Evolutionary conservation across 352 stramenopile genomes (phyloP).

Genomic region (Poterioochromonas sp.): DNA sequence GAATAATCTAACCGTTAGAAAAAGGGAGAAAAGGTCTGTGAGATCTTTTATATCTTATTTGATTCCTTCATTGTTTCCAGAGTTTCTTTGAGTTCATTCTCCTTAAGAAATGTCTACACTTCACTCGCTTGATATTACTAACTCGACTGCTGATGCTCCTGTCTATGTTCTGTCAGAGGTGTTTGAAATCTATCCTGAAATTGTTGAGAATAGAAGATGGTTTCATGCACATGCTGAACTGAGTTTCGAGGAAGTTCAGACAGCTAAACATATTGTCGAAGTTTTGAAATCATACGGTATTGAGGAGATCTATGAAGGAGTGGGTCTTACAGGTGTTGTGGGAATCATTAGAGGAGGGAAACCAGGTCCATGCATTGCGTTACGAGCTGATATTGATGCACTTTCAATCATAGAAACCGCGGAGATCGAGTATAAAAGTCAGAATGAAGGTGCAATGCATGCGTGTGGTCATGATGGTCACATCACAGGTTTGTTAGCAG

Average conservation of each 20-base stretch:
- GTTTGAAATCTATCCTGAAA: not conserved
- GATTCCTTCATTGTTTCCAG: too few relatives aligned
- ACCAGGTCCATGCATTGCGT: constrained; percentile 68
- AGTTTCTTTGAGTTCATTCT: too few relatives aligned
- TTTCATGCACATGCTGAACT: constrained; percentile 21
- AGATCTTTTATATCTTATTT: too few relatives aligned
- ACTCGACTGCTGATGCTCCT: not conserved
- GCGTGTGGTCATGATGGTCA: constrained; percentile 91
- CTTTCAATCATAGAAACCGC: constrained; percentile 67
- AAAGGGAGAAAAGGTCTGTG: too few relatives aligned
- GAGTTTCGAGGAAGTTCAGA: not conserved
- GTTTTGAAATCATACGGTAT: constrained; percentile 20
- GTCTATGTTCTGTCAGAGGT: constrained; percentile 13
- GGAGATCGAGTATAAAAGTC: constrained; percentile 40
- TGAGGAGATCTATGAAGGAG: not conserved
- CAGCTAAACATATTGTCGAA: not conserved
- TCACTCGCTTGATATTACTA: not conserved
- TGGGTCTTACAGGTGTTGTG: constrained; percentile 69
- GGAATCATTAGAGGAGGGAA: constrained; percentile 67
- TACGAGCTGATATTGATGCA: constrained; percentile 90
- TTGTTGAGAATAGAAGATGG: not conserved
- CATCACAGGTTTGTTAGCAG: constrained; percentile 82
- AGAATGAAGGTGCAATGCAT: constrained; percentile 58
- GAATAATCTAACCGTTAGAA: too few relatives aligned
- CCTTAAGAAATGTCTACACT: not conserved